Evolutionary conservation across 1,284 basidiomycete species (phyloP).

Genomic region (Microbotryomycetes sp.): DNA sequence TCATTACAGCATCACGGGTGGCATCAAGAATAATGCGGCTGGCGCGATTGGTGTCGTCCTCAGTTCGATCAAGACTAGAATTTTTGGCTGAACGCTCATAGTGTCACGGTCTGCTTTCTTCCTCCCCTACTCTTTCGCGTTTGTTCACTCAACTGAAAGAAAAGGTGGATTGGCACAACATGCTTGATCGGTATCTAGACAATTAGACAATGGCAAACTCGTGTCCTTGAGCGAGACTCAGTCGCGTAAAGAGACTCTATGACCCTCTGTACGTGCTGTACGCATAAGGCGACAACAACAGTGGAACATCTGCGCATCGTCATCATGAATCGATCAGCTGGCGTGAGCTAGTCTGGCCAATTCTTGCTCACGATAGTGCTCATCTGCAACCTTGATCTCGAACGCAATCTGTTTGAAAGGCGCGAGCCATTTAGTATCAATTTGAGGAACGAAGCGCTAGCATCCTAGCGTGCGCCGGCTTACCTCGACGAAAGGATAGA

Average conservation of each 20-base stretch:
- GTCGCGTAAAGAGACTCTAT: background rate
- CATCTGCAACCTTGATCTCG: conserved; percentile 34
- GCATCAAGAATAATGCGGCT: background rate
- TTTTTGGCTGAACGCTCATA: background rate
- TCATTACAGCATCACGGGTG: background rate
- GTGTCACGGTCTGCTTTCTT: background rate
- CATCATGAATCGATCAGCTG: background rate
- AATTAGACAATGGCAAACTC: too few species aligned
- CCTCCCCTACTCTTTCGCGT: background rate
- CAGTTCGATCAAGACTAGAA: background rate
- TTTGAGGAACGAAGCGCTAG: background rate
- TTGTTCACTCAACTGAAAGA: background rate
- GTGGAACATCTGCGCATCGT: conserved; percentile 9
- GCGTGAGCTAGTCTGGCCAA: too few species aligned
- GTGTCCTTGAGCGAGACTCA: background rate
- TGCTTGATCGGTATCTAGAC: too few species aligned
- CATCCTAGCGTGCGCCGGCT: background rate
- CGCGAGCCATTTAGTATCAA: background rate
- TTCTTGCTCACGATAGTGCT: conserved; percentile 40
- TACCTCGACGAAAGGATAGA: conserved; percentile 40
- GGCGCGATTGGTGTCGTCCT: background rate
- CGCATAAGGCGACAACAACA: conserved; percentile 19
- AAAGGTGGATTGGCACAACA: too few species aligned
- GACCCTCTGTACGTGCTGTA: conserved; percentile 31
- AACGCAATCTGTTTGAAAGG: conserved; percentile 33